Evolutionary conservation across 176 grass and related monocot species (phyloP).

Genomic region (Triticum urartu): DNA sequence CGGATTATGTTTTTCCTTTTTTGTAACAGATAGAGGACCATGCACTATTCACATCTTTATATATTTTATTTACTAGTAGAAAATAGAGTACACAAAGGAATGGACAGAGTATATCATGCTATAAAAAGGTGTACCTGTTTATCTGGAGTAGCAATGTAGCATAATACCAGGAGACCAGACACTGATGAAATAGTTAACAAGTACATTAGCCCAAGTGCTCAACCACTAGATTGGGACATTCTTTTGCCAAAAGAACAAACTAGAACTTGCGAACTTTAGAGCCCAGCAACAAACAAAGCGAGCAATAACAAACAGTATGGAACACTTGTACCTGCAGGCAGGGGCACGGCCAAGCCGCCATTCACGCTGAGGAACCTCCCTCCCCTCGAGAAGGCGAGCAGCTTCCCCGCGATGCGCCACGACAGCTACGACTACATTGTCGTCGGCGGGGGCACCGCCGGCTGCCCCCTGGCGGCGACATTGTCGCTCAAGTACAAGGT

Average conservation of each 20-base stretch:
- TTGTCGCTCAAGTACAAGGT: constrained; percentile 61
- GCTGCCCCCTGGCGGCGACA: constrained; percentile 74
- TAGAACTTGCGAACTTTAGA: not conserved
- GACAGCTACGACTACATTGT: constrained; percentile 67
- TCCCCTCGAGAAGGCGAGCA: constrained; percentile 59
- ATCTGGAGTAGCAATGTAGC: not conserved
- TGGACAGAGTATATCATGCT: not conserved
- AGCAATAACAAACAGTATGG: constrained; percentile 1
- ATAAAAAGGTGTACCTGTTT: constrained; percentile 12
- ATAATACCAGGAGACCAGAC: constrained; percentile 22
- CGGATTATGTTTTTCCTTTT: not conserved
- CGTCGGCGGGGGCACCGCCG: constrained; percentile 69
- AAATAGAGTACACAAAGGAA: constrained; percentile 13
- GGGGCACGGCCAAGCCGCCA: constrained; percentile 23
- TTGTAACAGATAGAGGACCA: not conserved
- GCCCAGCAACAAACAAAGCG: not conserved
- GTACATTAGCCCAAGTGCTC: constrained; percentile 1
- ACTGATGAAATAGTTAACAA: constrained; percentile 13
- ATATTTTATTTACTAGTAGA: not conserved
- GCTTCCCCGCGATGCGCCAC: not conserved
- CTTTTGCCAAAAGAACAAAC: not conserved
- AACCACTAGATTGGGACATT: constrained; percentile 9
- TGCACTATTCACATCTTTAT: not conserved
- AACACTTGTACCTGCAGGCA: constrained; percentile 34
- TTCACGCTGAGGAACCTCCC: constrained; percentile 34